Conservation (phyloP, 805 yeast species). For the Jamesozyma hellenica region DNA sequence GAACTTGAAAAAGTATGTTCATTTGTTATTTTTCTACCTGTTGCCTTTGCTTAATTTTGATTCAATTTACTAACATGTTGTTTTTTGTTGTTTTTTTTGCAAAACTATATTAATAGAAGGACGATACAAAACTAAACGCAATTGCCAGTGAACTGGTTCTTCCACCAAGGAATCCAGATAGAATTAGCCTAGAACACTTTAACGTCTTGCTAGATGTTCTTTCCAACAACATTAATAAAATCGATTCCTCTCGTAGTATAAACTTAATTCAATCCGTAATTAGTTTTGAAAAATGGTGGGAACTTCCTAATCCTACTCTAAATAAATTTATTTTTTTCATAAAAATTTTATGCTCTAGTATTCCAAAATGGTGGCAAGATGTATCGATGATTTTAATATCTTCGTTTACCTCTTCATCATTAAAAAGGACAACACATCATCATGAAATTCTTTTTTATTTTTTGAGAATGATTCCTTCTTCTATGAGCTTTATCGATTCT, state of each 20-base stretch:
- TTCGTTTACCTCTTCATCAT: conserved; percentile 39
- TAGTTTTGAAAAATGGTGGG: conserved; percentile 52
- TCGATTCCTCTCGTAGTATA: conserved; percentile 44
- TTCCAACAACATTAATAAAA: conserved; percentile 53
- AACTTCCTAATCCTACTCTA: conserved; percentile 35
- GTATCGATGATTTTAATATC: conserved; percentile 60
- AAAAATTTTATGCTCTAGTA: conserved; percentile 67
- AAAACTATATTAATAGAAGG: no score
- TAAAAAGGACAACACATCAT: conserved; percentile 40
- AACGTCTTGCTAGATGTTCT: conserved; percentile 46
- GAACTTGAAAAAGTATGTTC: conserved; percentile 49
- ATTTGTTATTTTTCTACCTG: conserved; percentile 1
- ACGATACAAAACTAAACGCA: conserved; percentile 45
- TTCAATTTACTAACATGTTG: conserved; percentile 12
- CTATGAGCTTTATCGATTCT: conserved; percentile 53
- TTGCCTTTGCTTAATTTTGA: background rate
- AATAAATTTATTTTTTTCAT: conserved; percentile 60
- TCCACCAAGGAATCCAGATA: conserved; percentile 43
- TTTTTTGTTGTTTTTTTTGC: conserved; percentile 3
- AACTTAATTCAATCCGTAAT: conserved; percentile 53
- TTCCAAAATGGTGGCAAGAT: conserved; percentile 85
- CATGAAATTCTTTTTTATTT: conserved; percentile 60
- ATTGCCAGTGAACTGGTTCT: conserved; percentile 50
- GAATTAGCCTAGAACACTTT: conserved; percentile 45
- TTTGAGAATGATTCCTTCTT: conserved; percentile 69